These are phyloP conservation scores for Microdochium trichocladiopsis DNA, from an alignment of 2,329 filamentous ascomycete species.

Conservation along the genomic window DNA sequence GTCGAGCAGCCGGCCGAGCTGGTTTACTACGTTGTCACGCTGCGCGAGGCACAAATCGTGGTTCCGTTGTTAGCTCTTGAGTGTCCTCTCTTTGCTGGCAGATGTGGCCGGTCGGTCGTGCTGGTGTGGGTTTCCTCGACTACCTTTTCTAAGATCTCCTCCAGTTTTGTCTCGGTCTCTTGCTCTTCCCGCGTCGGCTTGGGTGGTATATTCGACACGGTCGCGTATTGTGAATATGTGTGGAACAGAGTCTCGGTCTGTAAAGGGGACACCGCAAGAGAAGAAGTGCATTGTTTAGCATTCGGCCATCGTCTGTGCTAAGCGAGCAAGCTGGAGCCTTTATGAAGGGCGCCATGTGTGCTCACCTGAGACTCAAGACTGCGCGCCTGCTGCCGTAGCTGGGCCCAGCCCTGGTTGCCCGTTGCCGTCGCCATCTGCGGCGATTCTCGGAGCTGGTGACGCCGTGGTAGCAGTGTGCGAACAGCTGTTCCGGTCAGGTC, in stretches of 20 bases:
- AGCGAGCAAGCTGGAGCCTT: not conserved
- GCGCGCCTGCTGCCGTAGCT: constrained; percentile 87
- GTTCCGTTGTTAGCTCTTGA: not conserved
- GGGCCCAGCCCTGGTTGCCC: constrained; percentile 72
- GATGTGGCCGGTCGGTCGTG: not conserved
- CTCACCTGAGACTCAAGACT: constrained; percentile 82
- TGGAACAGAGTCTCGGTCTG: constrained; percentile 82
- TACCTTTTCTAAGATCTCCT: constrained; percentile 80
- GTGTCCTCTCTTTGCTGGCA: not conserved
- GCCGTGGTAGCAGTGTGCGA: not conserved
- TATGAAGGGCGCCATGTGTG: not conserved
- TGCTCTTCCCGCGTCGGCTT: constrained; percentile 83
- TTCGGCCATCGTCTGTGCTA: not conserved
- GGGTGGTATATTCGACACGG: constrained; percentile 68
- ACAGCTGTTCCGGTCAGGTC: not conserved
- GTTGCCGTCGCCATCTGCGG: constrained; percentile 41
- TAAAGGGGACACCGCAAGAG: not conserved
- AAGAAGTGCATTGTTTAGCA: not conserved
- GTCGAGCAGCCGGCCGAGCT: constrained; percentile 84
- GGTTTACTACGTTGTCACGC: constrained; percentile 74
- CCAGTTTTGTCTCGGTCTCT: constrained; percentile 70
- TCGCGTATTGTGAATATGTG: constrained; percentile 85
- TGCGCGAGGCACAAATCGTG: constrained; percentile 33
- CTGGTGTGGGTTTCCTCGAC: constrained; percentile 4
- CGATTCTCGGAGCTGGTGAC: not conserved